These are phyloP conservation scores for Austropuccinia psidii DNA, from an alignment of 1,284 basidiomycete genomes.

Conservation along the genomic window DNA sequence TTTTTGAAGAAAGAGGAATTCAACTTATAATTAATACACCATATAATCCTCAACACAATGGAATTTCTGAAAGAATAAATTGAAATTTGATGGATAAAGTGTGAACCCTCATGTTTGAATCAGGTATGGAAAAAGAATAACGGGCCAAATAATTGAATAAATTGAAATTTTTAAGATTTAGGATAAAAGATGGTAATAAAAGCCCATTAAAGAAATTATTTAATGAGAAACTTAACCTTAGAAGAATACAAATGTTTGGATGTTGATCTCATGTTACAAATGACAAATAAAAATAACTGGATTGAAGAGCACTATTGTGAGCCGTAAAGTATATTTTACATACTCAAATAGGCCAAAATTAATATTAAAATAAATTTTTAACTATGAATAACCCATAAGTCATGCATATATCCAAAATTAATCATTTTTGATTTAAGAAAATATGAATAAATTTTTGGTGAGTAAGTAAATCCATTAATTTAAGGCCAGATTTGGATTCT, in stretches of 20 bases:
- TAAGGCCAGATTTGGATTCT: too few species aligned
- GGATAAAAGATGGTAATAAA: background rate
- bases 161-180: too few species aligned
- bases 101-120: background rate
- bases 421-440: too few species aligned
- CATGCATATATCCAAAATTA: too few species aligned
- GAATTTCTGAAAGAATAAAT: background rate
- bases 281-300: too few species aligned
- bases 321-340: too few species aligned
- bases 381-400: too few species aligned
- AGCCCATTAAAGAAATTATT: background rate
- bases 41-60: slow-evolving; percentile 10
- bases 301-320: too few species aligned
- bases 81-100: background rate
- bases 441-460: too few species aligned
- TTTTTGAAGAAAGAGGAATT: background rate
- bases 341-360: too few species aligned
- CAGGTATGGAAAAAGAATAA: background rate
- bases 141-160: background rate
- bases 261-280: background rate
- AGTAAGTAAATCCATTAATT: too few species aligned
- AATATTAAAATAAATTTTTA: too few species aligned
- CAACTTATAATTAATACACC: background rate
- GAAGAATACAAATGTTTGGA: background rate
- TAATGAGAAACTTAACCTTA: background rate